Conservation (phyloP, 2,329 filamentous ascomycete genomes). For the Periglandula ipomoeae region DNA sequence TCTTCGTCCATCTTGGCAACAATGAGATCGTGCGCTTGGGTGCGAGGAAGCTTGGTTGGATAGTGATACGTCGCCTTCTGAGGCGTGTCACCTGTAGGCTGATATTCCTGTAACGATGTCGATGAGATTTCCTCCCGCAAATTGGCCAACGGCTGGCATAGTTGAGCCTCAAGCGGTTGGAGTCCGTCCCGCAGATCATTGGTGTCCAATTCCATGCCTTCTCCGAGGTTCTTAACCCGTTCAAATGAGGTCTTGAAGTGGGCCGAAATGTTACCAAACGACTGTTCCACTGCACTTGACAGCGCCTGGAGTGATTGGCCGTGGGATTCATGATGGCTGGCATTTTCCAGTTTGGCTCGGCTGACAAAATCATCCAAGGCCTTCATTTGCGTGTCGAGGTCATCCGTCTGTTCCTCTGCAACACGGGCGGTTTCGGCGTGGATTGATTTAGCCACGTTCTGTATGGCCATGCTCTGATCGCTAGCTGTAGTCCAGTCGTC, state of each 20-base stretch:
- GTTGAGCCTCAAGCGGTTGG: slow-evolving; percentile 45
- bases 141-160: slow-evolving; percentile 61
- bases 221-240: slow-evolving; percentile 58
- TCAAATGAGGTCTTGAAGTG: slow-evolving; percentile 62
- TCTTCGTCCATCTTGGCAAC: slow-evolving; percentile 31
- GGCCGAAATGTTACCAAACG: slow-evolving; percentile 60
- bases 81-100: slow-evolving; percentile 77
- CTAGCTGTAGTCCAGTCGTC: slow-evolving; percentile 78
- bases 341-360: slow-evolving; percentile 72
- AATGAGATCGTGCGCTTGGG: slow-evolving; percentile 39
- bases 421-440: slow-evolving; percentile 85
- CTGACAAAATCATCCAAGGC: slow-evolving; percentile 86
- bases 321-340: slow-evolving; percentile 64
- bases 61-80: slow-evolving; percentile 75
- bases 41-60: slow-evolving; percentile 68
- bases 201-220: slow-evolving; percentile 55
- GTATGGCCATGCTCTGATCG: slow-evolving; percentile 73
- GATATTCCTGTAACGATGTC: slow-evolving; percentile 67
- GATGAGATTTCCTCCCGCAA: slow-evolving; percentile 61
- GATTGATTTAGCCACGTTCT: slow-evolving; percentile 73
- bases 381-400: slow-evolving; percentile 81
- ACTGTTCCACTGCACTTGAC: slow-evolving; percentile 59
- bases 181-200: slow-evolving; percentile 50
- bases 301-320: slow-evolving; percentile 56
- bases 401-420: slow-evolving; percentile 79